Percentiles rank a stretch among this genome's conserved stretches.
Evolutionary conservation across 495 filamentous ascomycete genomes (phyloP).

Genomic region (Aspergillus leporis): DNA sequence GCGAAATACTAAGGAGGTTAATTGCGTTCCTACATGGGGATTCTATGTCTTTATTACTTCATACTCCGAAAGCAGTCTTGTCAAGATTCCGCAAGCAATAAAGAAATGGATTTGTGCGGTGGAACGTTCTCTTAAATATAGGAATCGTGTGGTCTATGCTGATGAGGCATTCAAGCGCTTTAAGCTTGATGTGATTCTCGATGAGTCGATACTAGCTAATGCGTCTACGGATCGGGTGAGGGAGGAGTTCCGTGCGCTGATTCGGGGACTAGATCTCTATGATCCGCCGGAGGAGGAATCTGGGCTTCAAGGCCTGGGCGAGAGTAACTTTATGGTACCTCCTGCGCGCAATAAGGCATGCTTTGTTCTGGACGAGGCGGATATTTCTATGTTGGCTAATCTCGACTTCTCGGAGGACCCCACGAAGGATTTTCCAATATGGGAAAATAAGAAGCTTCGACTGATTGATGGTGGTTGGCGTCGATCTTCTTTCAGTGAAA

Average conservation of each 20-base stretch:
- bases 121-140: background rate
- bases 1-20: background rate
- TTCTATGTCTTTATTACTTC: conserved; percentile 5
- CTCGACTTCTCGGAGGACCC: no score
- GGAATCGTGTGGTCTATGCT: background rate
- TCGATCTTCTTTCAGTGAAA: no score
- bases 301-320: background rate
- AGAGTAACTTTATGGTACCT: background rate
- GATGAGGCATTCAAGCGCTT: conserved; percentile 1
- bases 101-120: background rate
- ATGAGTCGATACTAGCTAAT: background rate
- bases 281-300: background rate
- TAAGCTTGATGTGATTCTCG: background rate
- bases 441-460: no score
- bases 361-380: conserved; percentile 12
- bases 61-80: background rate
- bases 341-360: conserved; percentile 4
- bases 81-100: conserved; percentile 1
- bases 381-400: conserved; percentile 2
- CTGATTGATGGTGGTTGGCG: no score
- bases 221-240: conserved; percentile 1
- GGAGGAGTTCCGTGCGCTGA: background rate
- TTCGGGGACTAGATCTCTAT: background rate
- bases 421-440: no score
- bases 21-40: background rate